Percentiles rank a stretch among this genome's conserved stretches.
Conservation (phyloP, 441 rosid species). For the Eutrema salsugineum region DNA sequence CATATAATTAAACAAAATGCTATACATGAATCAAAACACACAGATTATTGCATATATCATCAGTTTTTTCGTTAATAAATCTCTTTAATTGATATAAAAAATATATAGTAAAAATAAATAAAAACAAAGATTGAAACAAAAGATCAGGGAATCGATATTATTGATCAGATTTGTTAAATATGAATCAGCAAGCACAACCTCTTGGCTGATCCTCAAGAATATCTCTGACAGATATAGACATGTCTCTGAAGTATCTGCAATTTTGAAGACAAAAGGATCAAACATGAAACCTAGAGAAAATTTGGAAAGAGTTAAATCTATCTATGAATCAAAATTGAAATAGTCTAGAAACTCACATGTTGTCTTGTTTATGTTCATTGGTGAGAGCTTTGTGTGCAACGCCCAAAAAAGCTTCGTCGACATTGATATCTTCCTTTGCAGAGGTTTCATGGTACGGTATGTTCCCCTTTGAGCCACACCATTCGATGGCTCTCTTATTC, state of each 20-base stretch:
- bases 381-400: constrained; percentile 45
- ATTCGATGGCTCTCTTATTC: constrained; percentile 44
- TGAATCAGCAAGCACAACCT: constrained; percentile 45
- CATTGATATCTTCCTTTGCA: constrained; percentile 49
- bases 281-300: not conserved
- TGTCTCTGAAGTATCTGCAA: constrained; percentile 40
- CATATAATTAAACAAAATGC: not conserved
- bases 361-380: constrained; percentile 41
- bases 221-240: constrained; percentile 38
- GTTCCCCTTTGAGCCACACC: constrained; percentile 52
- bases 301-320: not conserved
- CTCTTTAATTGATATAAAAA: not conserved
- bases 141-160: not conserved
- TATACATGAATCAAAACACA: constrained; percentile 20
- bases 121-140: constrained; percentile 14
- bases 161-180: not conserved
- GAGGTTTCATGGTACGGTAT: constrained; percentile 61
- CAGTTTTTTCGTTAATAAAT: constrained; percentile 6
- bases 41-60: not conserved
- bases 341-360: constrained; percentile 25
- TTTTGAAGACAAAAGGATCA: not conserved
- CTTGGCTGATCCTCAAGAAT: constrained; percentile 32
- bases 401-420: constrained; percentile 51
- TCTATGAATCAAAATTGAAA: not conserved
- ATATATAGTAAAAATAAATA: not conserved